Base-by-base conservation (phyloP, 352 stramenopile genomes). In the Pythium apleroticum region DNA sequence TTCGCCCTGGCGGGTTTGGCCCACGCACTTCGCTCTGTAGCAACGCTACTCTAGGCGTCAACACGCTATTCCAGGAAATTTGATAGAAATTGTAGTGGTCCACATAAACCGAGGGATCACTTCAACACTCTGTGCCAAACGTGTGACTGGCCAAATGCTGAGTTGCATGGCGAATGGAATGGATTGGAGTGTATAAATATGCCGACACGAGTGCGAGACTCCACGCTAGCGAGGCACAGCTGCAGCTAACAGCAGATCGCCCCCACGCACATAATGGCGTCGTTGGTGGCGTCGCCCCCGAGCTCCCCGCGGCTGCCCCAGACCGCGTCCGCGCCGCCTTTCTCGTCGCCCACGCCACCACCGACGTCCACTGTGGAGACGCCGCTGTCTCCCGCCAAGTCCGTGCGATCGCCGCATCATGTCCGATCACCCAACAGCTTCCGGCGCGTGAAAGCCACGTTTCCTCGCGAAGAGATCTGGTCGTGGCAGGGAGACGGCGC, bases 401-500 rank as follows among this genome's bases (percentile, higher is more conserved):
- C 30, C 22, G 7, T 39, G 5, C 52, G 35, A 10, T 56, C 52
- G n/a, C 39, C 25, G n/a, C 27, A 41, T n/a, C 30, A 45, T 27
- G 30, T 37, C 12, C 53, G 53, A 0, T 64, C 63, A 1, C 63
- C 63, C 0, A 45, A 69, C 20, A 64, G 37, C 52, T 56, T 57
- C 17, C 48, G 63, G 0, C 49, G 55, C 24, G 52, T 66, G 27
- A 65, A 60, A 12, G 50, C 61, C 62, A 14, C 64, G 0, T 89
- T 91, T 67, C 79, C 80, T 15, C 83, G 83, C 15, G 65, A 80
- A 9, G 65, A 86, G 39, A 72, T 91, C 15, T 91, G 81, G 83
- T 69, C 62, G 17, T 91, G 81, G 83, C 72, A 68, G 10, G 57
- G 79, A 46, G 64, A 50, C 14, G 17, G 4, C 12, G 4, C 25